Evolutionary conservation across 306 rosid genomes (phyloP), one percentile per base, ranked within the genome.

Genomic region (Prunus davidiana): DNA sequence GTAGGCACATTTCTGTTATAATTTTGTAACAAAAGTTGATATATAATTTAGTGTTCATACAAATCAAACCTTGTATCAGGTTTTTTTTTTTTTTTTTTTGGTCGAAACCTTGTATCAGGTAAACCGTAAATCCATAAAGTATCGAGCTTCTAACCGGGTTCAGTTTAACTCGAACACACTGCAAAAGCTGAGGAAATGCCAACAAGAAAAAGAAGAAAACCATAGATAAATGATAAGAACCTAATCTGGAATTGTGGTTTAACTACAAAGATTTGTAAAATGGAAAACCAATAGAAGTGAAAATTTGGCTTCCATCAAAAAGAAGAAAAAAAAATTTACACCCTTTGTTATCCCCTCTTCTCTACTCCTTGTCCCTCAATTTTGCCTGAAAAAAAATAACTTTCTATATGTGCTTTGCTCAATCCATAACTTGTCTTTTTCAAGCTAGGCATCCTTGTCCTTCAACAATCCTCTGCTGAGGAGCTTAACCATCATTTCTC

Each of bases 401-500:
- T 4, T 14, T 57, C 24, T 12, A 2, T 8, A 7, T 5, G 6
- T 41, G 18, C 27, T 41, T 57, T 72, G 43, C 34, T 19, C 9
- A 2, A 19, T 30, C 6, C 22, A 41, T 13, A 20, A 43, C 67
- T 41, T 41, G 11, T 27, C 1, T 55, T 72, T 55, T 72, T 43
- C 67, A 22, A 24, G 8, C 54, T 13, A 72, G 8, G 12, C 43
- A 8, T n/a, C 45, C 69, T 52, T 6, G 65, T 6, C 45, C 55
- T 60, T 76, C 69, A 73, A 69, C 70, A 34, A 8, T 60, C 77
- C 30, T 64, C 8, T 71, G 57, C 68, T 74, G 46, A 72, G 68
- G 72, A 61, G 69, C 51, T 58, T 24, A 8, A 38, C 76, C 71
- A 70, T 41, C 66, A 55, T 55, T 52, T 47, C 19, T 8, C 52